Base-by-base conservation (phyloP, 169 alveolate genomes). In the Eimeria falciformis region DNA sequence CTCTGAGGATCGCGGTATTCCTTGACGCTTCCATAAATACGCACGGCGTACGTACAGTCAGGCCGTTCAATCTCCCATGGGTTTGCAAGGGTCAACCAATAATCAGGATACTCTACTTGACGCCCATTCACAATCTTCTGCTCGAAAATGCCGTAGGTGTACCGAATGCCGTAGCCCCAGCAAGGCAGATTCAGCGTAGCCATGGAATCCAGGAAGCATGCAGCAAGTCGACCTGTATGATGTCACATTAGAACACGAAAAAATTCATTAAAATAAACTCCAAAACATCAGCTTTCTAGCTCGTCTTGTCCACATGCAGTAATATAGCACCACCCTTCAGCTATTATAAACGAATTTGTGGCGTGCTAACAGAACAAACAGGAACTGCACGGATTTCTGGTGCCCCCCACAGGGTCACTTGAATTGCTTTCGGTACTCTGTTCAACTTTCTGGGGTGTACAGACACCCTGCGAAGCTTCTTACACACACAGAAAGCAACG, bases 61-160 rank as follows among this genome's bases (percentile, higher is more conserved):
- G 97, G 97, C 84, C 99, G 95, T 93, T 97, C 99, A 33, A 98
- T 97, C 93, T 98, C 99, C 99, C 99, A 98, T 17, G 99, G 99
- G 94, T 98, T 97, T 46, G 98, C 98, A 58, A 96, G 94, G 9
- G 95, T 96, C 50, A 98, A 94, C 99, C 99, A 98, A 94, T 96
- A 98, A 91, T 98, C 99, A 3, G 99, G 99, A 58, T 97, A 94
- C 93, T 98, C 99, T 43, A 96, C 97, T 92, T 98, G 98, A 50
- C 98, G 97, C 0, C 98, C 99, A 82, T 97, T 96, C 58, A 96
- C 95, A 47, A 98, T 98, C 92, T 94, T 94, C 95, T 98, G 99
- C 95, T 97, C 98, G 96, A 98, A 98, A 89, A 98, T 98, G 66
- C 99, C 99, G 92, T 98, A 98, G 91, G 98, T 98, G 92, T 98